Base-by-base conservation (phyloP, 2,329 filamentous ascomycete species). In the Aaosphaeria arxii region DNA sequence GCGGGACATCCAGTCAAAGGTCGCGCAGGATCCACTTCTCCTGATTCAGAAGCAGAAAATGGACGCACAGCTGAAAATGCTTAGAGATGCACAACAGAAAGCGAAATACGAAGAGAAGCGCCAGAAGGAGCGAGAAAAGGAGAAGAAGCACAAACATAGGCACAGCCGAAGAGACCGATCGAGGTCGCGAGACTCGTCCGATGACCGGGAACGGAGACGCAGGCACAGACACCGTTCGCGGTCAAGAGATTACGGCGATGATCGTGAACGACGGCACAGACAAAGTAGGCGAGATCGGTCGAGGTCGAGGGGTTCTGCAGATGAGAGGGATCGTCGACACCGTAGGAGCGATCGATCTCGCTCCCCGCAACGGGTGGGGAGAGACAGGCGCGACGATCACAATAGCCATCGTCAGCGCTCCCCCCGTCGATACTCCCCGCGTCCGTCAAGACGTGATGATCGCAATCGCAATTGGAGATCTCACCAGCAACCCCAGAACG, bases 41-140 rank as follows among this genome's bases (percentile, higher is more conserved):
- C 89, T 91, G 28, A 96, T 99, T 69, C 96, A 95, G 78, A 88
- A 85, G 66, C 87, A 95, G 66, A 91, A 97, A 67, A 64, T 71
- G 63, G 65, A 70, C 51, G 60, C 67, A 61, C 63, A 88, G 62
- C 67, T 95, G 31, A 76, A 94, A 29, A 79, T 81, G 0, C 77
- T 80, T 7, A 84, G 84, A 55, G 76, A 78, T 47, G 76, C 74
- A n/a, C 72, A 67, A 64, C 68, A 65, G 47, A 56, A 60, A 57
- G 69, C 53, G 61, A 73, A 59, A 54, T 63, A 64, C 40, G 64
- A 66, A 11, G 63, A 66, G 46, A 67, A 68, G 51, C 58, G 59
- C 4, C 50, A 57, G 11, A 65, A 66, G 43, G 61, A 67, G 49
- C 70, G 67, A 47, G 69, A 72, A 40, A 9, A 24, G 4, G 30